Evolutionary conservation across 2,329 filamentous ascomycete species (phyloP), one percentile per base, ranked within the genome.

Genomic region (Chaetothyriales sp.): DNA sequence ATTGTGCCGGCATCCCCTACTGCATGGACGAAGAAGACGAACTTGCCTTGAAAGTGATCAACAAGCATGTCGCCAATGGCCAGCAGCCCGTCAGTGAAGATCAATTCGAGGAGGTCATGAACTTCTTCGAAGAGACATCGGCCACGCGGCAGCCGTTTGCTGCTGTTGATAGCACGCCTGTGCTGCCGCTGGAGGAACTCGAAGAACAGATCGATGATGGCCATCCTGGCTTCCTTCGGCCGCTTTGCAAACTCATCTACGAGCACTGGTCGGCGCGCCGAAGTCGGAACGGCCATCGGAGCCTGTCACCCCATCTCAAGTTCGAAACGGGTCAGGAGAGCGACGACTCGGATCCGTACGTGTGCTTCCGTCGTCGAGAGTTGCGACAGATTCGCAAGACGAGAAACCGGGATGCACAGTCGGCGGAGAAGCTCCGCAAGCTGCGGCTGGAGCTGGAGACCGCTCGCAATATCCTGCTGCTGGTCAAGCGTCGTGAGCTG

Each of bases 341-440:
- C 55, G 92, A 98, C 67, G 92, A 98, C 66, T 81, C 86, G 62
- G 92, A 98, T 69, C 92, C 92, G 47, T 98, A 95, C 70, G 89
- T 98, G 63, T 98, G 92, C 70, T 98, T 98, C 78, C 82, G 92
- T 65, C 82, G 92, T 61, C 86, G 92, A 58, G 92, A 98, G 69
- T 86, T 94, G 46, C 84, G 92, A 53, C 88, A 94, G 67, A 90
- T 89, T 48, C 85, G 92, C 62, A 98, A 97, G 72, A 98, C 92
- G 40, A 80, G 92, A 64, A 88, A 87, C 60, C 82, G 92, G 64
- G 92, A 98, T 72, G 87, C 87, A 37, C 90, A 95, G 69, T 88
- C 90, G 62, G 87, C 86, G 51, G 92, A 98, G 66, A 95, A 95
- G 68, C 77, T 98, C 60, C 92, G 92, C 73, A 87, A 86, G 66